phyloP scores from a whole-genome alignment of 176 grass and related monocot genomes.

The Cocos nucifera region DNA sequence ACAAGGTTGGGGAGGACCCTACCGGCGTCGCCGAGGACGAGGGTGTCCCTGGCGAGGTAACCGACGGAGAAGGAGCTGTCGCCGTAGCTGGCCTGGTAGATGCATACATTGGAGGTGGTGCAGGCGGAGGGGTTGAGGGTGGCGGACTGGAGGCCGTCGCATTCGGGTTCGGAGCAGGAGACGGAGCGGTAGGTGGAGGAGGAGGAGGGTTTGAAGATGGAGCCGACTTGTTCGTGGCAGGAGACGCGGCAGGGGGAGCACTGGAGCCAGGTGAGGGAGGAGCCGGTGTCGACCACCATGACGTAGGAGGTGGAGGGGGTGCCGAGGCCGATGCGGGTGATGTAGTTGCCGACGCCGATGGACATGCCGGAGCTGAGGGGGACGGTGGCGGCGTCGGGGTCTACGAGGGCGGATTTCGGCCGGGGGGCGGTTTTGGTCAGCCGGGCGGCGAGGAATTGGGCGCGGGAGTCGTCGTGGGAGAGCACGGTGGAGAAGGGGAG shows the following conservation, averaged over 20 bases:
- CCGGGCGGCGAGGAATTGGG: conserved; percentile 37
- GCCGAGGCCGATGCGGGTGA: conserved; percentile 57
- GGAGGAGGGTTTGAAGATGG: conserved; percentile 33
- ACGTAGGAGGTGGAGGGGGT: conserved; percentile 43
- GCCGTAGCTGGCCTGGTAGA: conserved; percentile 72
- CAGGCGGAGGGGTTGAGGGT: conserved; percentile 58
- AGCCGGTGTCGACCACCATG: conserved; percentile 91
- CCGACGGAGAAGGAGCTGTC: conserved; percentile 73
- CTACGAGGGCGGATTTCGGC: conserved; percentile 26
- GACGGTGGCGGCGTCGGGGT: conserved; percentile 9
- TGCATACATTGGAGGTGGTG: conserved; percentile 43
- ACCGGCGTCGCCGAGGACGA: conserved; percentile 26
- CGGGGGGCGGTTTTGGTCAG: conserved; percentile 23
- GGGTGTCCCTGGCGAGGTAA: conserved; percentile 59
- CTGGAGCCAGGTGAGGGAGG: conserved; percentile 76
- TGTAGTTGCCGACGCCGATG: conserved; percentile 73
- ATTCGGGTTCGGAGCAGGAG: conserved; percentile 42
- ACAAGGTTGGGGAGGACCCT: conserved; percentile 34
- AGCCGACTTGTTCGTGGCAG: conserved; percentile 57
- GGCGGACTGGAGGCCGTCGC: conserved; percentile 36
- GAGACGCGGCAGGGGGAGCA: conserved; percentile 65
- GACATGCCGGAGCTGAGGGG: conserved; percentile 57
- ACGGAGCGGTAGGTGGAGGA: conserved; percentile 48
- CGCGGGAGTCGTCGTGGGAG: conserved; percentile 48
- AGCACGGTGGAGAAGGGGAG: conserved; percentile 54